A percentile compares a stretch with the other conserved stretches of the same genome.
Conservation (phyloP, 148 eudicot species). For the Rhododendron henanense region DNA sequence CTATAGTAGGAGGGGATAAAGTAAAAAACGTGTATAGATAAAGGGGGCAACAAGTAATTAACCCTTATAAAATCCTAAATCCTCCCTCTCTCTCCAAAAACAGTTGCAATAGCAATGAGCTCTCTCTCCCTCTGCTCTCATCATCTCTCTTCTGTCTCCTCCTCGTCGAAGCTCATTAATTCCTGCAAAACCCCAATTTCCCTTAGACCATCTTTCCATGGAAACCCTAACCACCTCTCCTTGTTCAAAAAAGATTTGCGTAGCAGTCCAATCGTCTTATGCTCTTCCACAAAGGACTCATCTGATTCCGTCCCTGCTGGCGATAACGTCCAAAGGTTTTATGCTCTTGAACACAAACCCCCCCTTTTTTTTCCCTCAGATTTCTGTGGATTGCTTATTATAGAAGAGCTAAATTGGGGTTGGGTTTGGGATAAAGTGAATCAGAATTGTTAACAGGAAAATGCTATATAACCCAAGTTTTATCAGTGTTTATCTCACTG, state of each 20-base stretch:
- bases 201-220: slow-evolving; percentile 9
- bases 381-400: not conserved
- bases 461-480: not conserved
- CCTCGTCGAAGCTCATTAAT: slow-evolving; percentile 1
- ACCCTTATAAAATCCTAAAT: too few relatives aligned
- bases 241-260: slow-evolving; percentile 17
- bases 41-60: too few relatives aligned
- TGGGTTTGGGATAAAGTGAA: not conserved
- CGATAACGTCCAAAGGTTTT: slow-evolving; percentile 43
- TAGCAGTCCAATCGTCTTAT: slow-evolving; percentile 8
- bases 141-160: slow-evolving; percentile 15
- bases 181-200: slow-evolving; percentile 17
- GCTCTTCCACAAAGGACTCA: slow-evolving; percentile 36
- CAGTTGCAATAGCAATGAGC: slow-evolving; percentile 16
- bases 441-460: not conserved
- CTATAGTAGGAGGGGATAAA: too few relatives aligned
- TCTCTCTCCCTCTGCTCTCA: slow-evolving; percentile 20
- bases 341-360: not conserved
- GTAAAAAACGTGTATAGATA: too few relatives aligned
- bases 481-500: too few relatives aligned
- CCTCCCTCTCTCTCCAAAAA: not conserved
- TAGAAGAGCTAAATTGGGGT: not conserved
- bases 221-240: slow-evolving; percentile 17
- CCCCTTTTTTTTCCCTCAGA: not conserved
- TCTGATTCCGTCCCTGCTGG: slow-evolving; percentile 25